Percentiles rank a stretch among this genome's conserved stretches.
phyloP scores from a whole-genome alignment of 805 yeast species.

The Teunomyces stri region DNA sequence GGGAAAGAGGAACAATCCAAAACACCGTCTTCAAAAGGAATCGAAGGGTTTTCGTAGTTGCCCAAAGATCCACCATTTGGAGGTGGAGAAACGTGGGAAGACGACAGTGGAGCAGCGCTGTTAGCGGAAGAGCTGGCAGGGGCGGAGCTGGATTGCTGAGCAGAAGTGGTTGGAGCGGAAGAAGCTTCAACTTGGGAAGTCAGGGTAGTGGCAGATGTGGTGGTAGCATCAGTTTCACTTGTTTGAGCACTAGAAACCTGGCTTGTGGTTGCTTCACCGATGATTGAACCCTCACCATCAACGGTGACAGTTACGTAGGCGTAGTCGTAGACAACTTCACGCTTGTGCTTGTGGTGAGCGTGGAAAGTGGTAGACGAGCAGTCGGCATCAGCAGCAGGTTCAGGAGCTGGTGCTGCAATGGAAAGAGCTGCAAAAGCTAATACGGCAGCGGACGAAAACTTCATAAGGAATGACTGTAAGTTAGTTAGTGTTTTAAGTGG shows the following conservation, averaged over 20 bases:
- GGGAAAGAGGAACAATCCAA: conserved; percentile 70
- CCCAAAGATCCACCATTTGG: conserved; percentile 48
- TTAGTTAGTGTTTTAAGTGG: conserved; percentile 9
- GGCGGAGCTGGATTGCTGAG: conserved; percentile 13
- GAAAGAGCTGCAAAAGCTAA: conserved; percentile 20
- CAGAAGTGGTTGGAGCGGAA: conserved; percentile 15
- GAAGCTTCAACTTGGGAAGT: conserved; percentile 10
- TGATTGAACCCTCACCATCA: conserved; percentile 41
- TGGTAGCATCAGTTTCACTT: conserved; percentile 1
- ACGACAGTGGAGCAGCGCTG: conserved; percentile 11
- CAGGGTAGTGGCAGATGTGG: conserved; percentile 17
- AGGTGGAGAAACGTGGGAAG: conserved; percentile 11
- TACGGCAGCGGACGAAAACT: conserved; percentile 17
- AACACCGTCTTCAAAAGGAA: conserved; percentile 69
- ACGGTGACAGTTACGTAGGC: conserved; percentile 45
- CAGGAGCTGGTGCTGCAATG: conserved; percentile 22
- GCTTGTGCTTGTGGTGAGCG: conserved; percentile 60
- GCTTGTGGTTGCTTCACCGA: conserved; percentile 8
- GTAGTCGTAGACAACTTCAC: conserved; percentile 55
- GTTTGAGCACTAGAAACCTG: conserved; percentile 16
- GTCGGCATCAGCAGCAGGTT: conserved; percentile 25
- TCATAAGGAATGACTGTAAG: conserved; percentile 20
- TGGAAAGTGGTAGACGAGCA: conserved; percentile 48
- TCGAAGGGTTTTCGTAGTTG: conserved; percentile 55
- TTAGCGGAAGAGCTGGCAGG: conserved; percentile 15